Base-by-base conservation (phyloP, 768 basidiomycete genomes). In the Pulveroboletus sp. region DNA sequence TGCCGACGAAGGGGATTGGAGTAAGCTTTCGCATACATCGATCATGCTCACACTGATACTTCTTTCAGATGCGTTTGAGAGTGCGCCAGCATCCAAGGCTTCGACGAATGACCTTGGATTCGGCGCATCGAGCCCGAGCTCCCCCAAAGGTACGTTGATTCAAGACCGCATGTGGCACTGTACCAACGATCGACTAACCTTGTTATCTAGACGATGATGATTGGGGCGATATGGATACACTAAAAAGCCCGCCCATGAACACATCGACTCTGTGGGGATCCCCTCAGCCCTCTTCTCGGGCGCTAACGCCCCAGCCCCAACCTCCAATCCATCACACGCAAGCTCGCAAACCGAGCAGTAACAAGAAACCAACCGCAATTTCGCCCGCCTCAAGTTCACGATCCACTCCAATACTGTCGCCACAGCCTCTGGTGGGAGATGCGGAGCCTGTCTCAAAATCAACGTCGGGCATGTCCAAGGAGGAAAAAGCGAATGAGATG, bases 401-500 rank as follows among this genome's bases (percentile, higher is more conserved):
- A 5, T 47, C 60, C 9, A 69, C 68, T 3, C 64, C 62, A 1
- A 16, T 64, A 21, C 53, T 67, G 4, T 69, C 62, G 1, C 50
- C 65, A 10, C 51, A 41, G 0, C 47, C 53, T 8, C 46, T 46
- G 1, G 43, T 45, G 1, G 36, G 35, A 10, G 61, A 61, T 17
- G 20, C 57, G 1, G 50, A 62, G 32, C 32, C 53, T 9, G 47
- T 37, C 4, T 17, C 50, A 4, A 59, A 50, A 43, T 71, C 74
- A 47, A 68, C 78, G 23, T 67, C 65, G 2, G 72, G 71, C 0
- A 74, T 92, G 77, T 78, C 80, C 23, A 97, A 93, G 66, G 95
- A 97, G 66, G 93, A 94, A 57, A 95, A 89, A 67, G 90, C 90
- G 2, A 84, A 82, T n/a, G 92, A 97, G 72, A 87, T 97, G 84